Evolutionary conservation across 768 basidiomycete species (phyloP), one percentile per base, ranked within the genome.

Genomic region (Amanita polypyramis): DNA sequence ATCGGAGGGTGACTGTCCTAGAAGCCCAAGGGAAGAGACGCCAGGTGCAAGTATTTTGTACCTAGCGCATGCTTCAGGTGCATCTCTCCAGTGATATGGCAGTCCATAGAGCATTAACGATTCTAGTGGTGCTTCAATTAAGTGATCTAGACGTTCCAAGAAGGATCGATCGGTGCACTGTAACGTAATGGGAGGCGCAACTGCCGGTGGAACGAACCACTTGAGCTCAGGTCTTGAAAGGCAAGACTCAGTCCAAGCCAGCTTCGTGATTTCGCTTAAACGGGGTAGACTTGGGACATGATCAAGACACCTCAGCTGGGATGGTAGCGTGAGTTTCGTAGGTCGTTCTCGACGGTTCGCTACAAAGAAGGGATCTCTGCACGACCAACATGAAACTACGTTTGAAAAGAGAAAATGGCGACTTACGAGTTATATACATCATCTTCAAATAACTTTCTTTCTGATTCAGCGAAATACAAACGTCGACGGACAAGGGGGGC

Each of bases 131-230:
- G 81, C 85, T 40, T 84, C 83, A 3, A 76, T 60, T 12, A 79
- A 45, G 20, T 70, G 68, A 25, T 71, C 62, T 64, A 88, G 82
- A 33, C 70, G 68, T 58, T 95, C 88, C 27, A 86, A 58, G 67
- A 90, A 96, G 5, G 82, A 75, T 39, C 91, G 80, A 60, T 90
- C 77, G 34, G 77, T 74, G 58, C 84, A 89, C 53, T 79, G 72
- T 51, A 86, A 65, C 21, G 76, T 61, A 51, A 96, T 84, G 0
- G 88, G 77, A 3, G 95, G 95, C 0, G 95, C 95, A 27, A 91
- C 76, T 6, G 70, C 92, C 7, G 81, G 70, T n/a, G 90, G 89
- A 14, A 88, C 70, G 63, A 83, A 89, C 83, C 92, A 96, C 54
- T 80, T 81, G 54, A 93, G 72, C 11, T 77, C 77, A 2, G 78